Evolutionary conservation across 306 rosid genomes (phyloP).

Genomic region (Vigna nakashimae): DNA sequence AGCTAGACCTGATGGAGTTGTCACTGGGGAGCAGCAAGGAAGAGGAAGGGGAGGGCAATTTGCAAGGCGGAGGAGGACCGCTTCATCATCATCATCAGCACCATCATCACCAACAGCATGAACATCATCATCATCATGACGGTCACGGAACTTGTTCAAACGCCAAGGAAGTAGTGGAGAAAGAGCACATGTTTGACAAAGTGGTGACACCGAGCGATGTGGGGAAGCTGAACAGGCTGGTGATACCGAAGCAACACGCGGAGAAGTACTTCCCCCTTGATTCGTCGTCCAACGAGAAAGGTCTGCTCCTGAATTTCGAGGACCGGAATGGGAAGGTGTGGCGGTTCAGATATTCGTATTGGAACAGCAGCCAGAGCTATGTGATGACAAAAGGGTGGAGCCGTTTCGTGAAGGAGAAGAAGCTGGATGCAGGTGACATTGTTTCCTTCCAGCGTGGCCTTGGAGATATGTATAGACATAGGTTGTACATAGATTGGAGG

Average conservation of each 20-base stretch:
- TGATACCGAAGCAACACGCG: slow-evolving; percentile 83
- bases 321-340: slow-evolving; percentile 75
- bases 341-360: slow-evolving; percentile 85
- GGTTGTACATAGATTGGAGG: slow-evolving; percentile 76
- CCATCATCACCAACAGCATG: background rate
- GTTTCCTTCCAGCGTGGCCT: slow-evolving; percentile 84
- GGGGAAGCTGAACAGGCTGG: slow-evolving; percentile 84
- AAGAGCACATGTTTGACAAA: slow-evolving; percentile 89
- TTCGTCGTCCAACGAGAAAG: slow-evolving; percentile 77
- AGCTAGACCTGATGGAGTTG: slow-evolving; percentile 52
- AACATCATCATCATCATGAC: background rate
- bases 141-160: background rate
- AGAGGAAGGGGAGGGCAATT: slow-evolving; percentile 5
- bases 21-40: slow-evolving; percentile 44
- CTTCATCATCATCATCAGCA: background rate
- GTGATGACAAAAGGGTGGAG: slow-evolving; percentile 97
- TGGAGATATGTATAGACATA: slow-evolving; percentile 56
- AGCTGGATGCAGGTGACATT: slow-evolving; percentile 81
- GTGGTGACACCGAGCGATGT: slow-evolving; percentile 93
- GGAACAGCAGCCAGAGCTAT: slow-evolving; percentile 96
- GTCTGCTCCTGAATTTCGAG: slow-evolving; percentile 71
- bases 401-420: slow-evolving; percentile 90
- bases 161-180: slow-evolving; percentile 40
- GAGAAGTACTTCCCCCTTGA: slow-evolving; percentile 82
- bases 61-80: background rate